Evolutionary conservation across 208 protist species (phyloP), one percentile per base, ranked within the genome.

Genomic region (Angomonas deanei): DNA sequence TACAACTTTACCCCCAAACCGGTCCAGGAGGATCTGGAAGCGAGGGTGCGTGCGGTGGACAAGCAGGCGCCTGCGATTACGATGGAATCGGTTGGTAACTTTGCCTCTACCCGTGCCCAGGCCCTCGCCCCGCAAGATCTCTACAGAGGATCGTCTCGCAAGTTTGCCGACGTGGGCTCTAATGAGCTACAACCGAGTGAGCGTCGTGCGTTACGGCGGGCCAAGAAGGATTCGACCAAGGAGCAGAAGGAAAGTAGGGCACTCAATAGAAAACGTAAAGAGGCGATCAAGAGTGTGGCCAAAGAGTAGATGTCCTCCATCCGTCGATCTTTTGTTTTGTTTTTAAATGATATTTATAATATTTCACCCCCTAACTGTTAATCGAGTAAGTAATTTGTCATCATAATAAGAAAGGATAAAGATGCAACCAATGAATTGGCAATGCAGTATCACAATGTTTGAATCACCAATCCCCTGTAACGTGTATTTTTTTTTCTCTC

Each of bases 1-100:
- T 94, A 93, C 75, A 64, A 91, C 81, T 96, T 80, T 76, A 96
- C 91, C 0, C 91, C 91, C 46, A 94, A 91, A 69, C 91, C 91
- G 15, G 79, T 87, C 53, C 82, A 89, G 71, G 65, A 84, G 52
- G 91, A 96, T 56, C 70, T 95, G 30, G 78, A 92, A 33, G 87
- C 88, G 13, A 84, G 88, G 55, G 87, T 96, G 68, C 84, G 91
- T 19, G 87, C 91, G 0, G 86, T 93, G 10, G 82, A 93, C 54
- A 72, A 78, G 46, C 86, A 91, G 60, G 86, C 88, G 0, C 86
- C 91, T 11, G 91, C 91, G 5, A 86, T 96, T 27, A 56, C 84
- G 23, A 67, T 96, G 15, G 91, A 96, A 68, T 78, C 61, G 11
- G 91, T 92, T 10, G 88, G 86, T 26, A 86, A 87, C 77, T 92